Evolutionary conservation across 768 basidiomycete genomes (phyloP).

Genomic region (Rhodocollybia butyracea): DNA sequence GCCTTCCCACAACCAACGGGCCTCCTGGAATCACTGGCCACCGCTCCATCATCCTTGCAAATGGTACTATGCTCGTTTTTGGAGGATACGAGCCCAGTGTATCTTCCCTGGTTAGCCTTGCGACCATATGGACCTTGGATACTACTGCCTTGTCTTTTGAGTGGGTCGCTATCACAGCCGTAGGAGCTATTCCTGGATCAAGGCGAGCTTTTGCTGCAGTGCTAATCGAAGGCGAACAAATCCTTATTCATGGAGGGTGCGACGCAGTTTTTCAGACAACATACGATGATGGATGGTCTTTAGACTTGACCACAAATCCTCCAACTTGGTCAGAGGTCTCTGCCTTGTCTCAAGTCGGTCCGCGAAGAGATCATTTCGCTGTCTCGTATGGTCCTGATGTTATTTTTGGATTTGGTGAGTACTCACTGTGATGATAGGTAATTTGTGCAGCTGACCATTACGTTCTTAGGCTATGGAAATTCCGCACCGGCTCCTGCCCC

Average conservation of each 20-base stretch:
- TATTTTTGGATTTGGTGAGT: constrained; percentile 76
- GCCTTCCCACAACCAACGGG: constrained; percentile 49
- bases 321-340: constrained; percentile 57
- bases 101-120: constrained; percentile 49
- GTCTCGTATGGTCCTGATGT: constrained; percentile 56
- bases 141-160: constrained; percentile 39
- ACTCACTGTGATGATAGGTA: constrained; percentile 4
- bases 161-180: constrained; percentile 50
- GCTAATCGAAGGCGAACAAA: constrained; percentile 40
- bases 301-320: constrained; percentile 52
- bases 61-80: constrained; percentile 68
- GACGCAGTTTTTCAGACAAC: constrained; percentile 51
- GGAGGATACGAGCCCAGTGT: constrained; percentile 63
- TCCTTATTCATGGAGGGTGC: constrained; percentile 79
- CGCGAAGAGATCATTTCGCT: constrained; percentile 74
- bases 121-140: constrained; percentile 61
- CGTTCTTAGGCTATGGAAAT: constrained; percentile 40
- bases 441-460: neutral
- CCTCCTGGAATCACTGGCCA: constrained; percentile 77
- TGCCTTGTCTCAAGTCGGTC: constrained; percentile 54
- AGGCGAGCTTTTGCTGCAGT: constrained; percentile 63
- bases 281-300: constrained; percentile 69
- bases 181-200: constrained; percentile 45
- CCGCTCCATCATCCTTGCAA: constrained; percentile 60
- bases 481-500: constrained; percentile 50